Evolutionary conservation across 1,284 basidiomycete species (phyloP).

Genomic region (Psilocybe mexicana): DNA sequence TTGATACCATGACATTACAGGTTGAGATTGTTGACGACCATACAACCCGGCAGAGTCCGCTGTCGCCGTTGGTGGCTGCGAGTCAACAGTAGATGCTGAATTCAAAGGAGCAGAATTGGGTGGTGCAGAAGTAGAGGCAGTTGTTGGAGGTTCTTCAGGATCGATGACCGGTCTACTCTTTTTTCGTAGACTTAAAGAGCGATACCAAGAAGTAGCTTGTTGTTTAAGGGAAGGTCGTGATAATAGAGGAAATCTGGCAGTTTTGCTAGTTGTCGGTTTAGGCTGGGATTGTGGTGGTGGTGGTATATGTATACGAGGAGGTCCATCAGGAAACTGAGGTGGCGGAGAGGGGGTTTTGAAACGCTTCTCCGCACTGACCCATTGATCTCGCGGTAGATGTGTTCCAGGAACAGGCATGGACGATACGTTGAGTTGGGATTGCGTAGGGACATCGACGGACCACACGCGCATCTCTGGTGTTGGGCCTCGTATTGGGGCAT

Average conservation of each 20-base stretch:
- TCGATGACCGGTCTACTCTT: slow-evolving; percentile 33
- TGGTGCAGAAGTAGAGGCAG: neutral
- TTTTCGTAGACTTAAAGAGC: slow-evolving; percentile 33
- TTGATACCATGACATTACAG: slow-evolving; percentile 24
- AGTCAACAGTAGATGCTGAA: slow-evolving; percentile 8
- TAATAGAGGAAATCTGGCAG: slow-evolving; percentile 23
- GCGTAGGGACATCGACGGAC: slow-evolving; percentile 31
- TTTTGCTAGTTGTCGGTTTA: slow-evolving; percentile 17
- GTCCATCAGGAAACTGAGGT: slow-evolving; percentile 6
- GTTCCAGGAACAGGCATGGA: slow-evolving; percentile 14
- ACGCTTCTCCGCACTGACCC: slow-evolving; percentile 36
- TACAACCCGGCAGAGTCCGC: slow-evolving; percentile 15
- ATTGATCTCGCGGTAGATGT: slow-evolving; percentile 25
- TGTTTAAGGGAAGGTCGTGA: slow-evolving; percentile 28
- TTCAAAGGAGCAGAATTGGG: slow-evolving; percentile 7
- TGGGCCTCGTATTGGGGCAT: neutral
- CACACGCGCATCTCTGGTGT: slow-evolving; percentile 18
- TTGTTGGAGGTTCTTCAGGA: slow-evolving; percentile 26
- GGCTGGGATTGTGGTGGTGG: slow-evolving; percentile 10
- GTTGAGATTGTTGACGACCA: slow-evolving; percentile 6
- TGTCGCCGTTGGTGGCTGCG: slow-evolving; percentile 11
- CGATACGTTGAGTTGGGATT: slow-evolving; percentile 22
- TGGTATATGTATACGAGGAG: slow-evolving; percentile 14
- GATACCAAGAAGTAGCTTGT: slow-evolving; percentile 36
- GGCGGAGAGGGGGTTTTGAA: slow-evolving; percentile 23